Conservation (phyloP, 176 grass and related monocot genomes). For the Musa schizocarpa region DNA sequence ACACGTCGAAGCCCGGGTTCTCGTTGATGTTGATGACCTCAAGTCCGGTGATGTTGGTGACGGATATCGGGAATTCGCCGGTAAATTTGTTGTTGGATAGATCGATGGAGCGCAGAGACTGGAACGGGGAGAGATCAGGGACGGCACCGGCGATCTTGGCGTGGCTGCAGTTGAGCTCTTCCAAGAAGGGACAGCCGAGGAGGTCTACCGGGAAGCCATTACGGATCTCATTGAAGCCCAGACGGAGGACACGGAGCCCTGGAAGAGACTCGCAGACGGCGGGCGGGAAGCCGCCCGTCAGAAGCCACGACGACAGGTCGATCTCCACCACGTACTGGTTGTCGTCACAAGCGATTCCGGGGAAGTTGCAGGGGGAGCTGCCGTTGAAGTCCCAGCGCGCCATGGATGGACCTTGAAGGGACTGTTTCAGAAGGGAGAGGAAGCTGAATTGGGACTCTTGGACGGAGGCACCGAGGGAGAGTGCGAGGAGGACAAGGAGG, state of each 20-base stretch:
- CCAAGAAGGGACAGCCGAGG: conserved; percentile 55
- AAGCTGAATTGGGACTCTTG: conserved; percentile 32
- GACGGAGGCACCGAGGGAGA: not conserved
- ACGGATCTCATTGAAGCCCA: conserved; percentile 50
- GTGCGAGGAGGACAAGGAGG: conserved; percentile 7
- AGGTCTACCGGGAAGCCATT: conserved; percentile 45
- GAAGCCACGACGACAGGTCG: conserved; percentile 63
- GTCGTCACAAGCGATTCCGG: conserved; percentile 31
- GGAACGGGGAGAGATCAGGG: conserved; percentile 51
- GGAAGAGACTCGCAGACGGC: conserved; percentile 50
- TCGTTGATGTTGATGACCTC: conserved; percentile 79
- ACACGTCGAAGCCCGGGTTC: conserved; percentile 66
- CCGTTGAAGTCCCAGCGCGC: conserved; percentile 53
- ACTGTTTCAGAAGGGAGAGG: conserved; percentile 55
- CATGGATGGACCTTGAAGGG: conserved; percentile 53
- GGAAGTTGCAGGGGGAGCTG: conserved; percentile 42
- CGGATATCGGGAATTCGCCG: conserved; percentile 57
- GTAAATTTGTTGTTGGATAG: conserved; percentile 59
- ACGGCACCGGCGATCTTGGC: conserved; percentile 43
- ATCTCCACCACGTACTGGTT: conserved; percentile 41
- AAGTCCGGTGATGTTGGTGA: conserved; percentile 40
- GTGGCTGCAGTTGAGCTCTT: conserved; percentile 63
- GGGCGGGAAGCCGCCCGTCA: conserved; percentile 43
- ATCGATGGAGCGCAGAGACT: conserved; percentile 39
- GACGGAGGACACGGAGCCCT: conserved; percentile 38